Evolutionary conservation across 2,329 filamentous ascomycete species (phyloP), one percentile per base, ranked within the genome.

Genomic region (Colletotrichum tabaci): DNA sequence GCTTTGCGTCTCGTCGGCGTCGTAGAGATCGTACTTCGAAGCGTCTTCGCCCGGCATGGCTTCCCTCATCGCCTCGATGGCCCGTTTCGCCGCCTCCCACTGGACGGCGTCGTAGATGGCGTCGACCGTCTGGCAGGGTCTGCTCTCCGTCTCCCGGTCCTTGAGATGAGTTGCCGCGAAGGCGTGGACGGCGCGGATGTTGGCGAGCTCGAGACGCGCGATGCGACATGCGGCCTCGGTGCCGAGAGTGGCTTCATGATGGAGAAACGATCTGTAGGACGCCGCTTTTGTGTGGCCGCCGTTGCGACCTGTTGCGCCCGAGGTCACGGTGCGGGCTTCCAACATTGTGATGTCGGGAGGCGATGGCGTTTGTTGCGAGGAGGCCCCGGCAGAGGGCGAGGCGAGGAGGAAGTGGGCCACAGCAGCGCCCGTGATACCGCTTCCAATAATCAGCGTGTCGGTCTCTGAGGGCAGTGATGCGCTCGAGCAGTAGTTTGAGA

Each of bases 221-320:
- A 88, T 86, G 74, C 85, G 82, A 21, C 84, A 79, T 2, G 89
- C 90, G 56, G 85, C 84, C 1, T 81, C 81, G 18, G 81, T 80
- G 12, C 88, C 88, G n/a, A 86, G 78, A 7, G 80, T 76, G 15
- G 80, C 71, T 2, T 80, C 79, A 74, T 90, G 84, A 42, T 83
- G 79, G 4, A 83, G 72, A 72, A 90, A 91, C 21, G 84, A 84
- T 30, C 86, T 86, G 73, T 87, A 83, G 2, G 86, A 83, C 2
- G 80, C 78, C 26, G 80, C 77, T 76, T 88, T 87, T 72, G 87
- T 84, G 76, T 87, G 86, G 0, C 86, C 87, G 40, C 87, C 87
- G 74, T 88, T 88, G 55, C 87, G 83, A 1, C 85, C 87, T 5
- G 87, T 89, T 2, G 87, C 88, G 15, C 87, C 87, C 15, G 83